A percentile compares a stretch with the other conserved stretches of the same genome.
Evolutionary conservation across 805 yeast genomes (phyloP).

Genomic region (Schizosaccharomyces cryophilus): DNA sequence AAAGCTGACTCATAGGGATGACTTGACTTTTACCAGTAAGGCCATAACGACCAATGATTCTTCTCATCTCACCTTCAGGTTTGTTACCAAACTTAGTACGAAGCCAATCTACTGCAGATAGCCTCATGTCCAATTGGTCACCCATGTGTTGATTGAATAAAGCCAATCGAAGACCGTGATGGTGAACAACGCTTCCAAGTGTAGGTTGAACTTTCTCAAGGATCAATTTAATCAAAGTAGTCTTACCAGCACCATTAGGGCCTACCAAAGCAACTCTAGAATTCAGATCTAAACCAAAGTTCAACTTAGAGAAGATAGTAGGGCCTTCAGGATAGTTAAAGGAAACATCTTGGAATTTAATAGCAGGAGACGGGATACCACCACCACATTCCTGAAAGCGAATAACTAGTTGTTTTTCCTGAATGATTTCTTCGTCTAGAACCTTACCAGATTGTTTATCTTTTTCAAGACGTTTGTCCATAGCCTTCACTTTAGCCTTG

Average conservation of each 20-base stretch:
- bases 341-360: conserved; percentile 84
- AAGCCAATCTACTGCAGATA: conserved; percentile 86
- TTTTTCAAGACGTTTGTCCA: conserved; percentile 13
- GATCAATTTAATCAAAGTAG: conserved; percentile 16
- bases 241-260: conserved; percentile 18
- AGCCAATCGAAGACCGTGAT: conserved; percentile 92
- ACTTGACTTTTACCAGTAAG: conserved; percentile 98
- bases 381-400: conserved; percentile 87
- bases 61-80: conserved; percentile 6
- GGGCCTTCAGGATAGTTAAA: conserved; percentile 52
- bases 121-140: conserved; percentile 88
- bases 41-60: conserved; percentile 81
- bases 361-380: conserved; percentile 82
- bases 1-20: conserved; percentile 90
- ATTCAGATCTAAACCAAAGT: conserved; percentile 98
- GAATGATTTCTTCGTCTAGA: conserved; percentile 62
- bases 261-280: conserved; percentile 37
- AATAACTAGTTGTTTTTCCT: conserved; percentile 84
- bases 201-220: conserved; percentile 15
- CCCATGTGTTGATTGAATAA: conserved; percentile 98
- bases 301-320: conserved; percentile 67
- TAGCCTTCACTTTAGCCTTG: conserved; percentile 93
- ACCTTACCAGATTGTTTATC: conserved; percentile 99
- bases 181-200: conserved; percentile 29
- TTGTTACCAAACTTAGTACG: conserved; percentile 59